phyloP scores from a whole-genome alignment of 225 moss, liverwort and hornwort species.

The Neckera pumila region DNA sequence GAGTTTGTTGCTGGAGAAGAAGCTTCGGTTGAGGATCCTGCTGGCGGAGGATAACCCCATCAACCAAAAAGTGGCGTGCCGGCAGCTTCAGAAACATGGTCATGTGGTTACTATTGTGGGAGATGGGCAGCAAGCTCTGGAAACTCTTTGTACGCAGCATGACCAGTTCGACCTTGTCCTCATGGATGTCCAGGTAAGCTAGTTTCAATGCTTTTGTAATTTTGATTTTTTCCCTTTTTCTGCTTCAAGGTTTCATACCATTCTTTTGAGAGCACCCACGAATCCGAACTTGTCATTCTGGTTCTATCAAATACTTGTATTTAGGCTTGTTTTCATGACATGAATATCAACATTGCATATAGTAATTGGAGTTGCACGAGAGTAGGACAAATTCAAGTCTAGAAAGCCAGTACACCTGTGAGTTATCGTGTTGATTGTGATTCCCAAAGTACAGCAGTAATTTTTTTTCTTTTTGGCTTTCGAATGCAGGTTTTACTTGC shows the following conservation, averaged over 20 bases:
- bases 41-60: constrained; percentile 79
- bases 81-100: constrained; percentile 65
- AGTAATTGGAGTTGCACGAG: background rate
- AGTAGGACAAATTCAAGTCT: background rate
- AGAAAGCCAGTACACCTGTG: background rate
- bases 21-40: constrained; percentile 36
- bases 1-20: background rate
- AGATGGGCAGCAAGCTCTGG: constrained; percentile 67
- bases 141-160: constrained; percentile 33
- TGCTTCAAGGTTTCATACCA: background rate
- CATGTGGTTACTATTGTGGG: constrained; percentile 56
- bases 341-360: background rate
- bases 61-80: constrained; percentile 75
- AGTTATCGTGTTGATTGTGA: background rate
- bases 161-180: constrained; percentile 72
- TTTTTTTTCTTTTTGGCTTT: background rate
- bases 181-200: constrained; percentile 83
- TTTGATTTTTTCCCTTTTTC: background rate
- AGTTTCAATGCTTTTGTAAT: background rate
- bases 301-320: background rate
- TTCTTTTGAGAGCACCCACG: background rate
- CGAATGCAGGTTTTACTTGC: background rate
- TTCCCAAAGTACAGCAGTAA: background rate
- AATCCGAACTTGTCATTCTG: background rate
- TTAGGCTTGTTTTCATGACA: background rate